phyloP scores from a whole-genome alignment of 352 stramenopile species.

The Phytophthora podocarpi region DNA sequence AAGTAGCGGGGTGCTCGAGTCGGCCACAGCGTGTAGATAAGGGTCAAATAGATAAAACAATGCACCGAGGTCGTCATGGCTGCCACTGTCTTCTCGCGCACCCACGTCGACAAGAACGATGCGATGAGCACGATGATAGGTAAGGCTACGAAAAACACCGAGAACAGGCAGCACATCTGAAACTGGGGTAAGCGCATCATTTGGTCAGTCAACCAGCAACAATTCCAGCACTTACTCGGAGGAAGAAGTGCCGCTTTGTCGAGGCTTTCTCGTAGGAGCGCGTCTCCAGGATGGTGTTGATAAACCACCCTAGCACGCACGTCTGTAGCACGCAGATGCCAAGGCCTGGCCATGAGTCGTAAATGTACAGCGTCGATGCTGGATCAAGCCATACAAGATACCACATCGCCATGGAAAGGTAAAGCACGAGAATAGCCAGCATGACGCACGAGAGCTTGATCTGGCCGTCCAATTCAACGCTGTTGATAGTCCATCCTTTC shows the following conservation, averaged over 20 bases:
- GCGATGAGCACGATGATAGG: conserved; percentile 73
- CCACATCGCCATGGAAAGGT: conserved; percentile 82
- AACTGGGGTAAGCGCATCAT: conserved; percentile 3
- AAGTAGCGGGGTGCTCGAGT: conserved; percentile 76
- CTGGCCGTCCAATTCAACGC: conserved; percentile 60
- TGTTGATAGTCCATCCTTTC: conserved; percentile 85
- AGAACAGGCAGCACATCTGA: conserved; percentile 72
- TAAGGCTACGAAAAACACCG: conserved; percentile 71
- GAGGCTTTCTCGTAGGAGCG: conserved; percentile 59
- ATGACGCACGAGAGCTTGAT: conserved; percentile 76
- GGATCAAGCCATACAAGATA: conserved; percentile 82
- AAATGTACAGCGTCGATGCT: conserved; percentile 82
- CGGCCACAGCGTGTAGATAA: conserved; percentile 78
- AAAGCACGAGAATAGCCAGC: conserved; percentile 59
- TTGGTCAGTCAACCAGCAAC: background rate
- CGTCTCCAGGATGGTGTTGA: conserved; percentile 69
- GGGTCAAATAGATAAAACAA: conserved; percentile 54
- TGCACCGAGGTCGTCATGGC: conserved; percentile 59
- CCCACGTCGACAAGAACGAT: conserved; percentile 78
- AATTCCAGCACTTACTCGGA: conserved; percentile 37
- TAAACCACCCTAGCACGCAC: conserved; percentile 66
- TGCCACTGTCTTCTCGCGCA: conserved; percentile 77
- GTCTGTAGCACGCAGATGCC: conserved; percentile 71
- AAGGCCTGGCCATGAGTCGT: conserved; percentile 76
- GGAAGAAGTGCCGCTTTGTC: conserved; percentile 69